These are phyloP conservation scores for Thermothielavioides terrestris DNA, from an alignment of 495 filamentous ascomycete species.

Conservation along the genomic window DNA sequence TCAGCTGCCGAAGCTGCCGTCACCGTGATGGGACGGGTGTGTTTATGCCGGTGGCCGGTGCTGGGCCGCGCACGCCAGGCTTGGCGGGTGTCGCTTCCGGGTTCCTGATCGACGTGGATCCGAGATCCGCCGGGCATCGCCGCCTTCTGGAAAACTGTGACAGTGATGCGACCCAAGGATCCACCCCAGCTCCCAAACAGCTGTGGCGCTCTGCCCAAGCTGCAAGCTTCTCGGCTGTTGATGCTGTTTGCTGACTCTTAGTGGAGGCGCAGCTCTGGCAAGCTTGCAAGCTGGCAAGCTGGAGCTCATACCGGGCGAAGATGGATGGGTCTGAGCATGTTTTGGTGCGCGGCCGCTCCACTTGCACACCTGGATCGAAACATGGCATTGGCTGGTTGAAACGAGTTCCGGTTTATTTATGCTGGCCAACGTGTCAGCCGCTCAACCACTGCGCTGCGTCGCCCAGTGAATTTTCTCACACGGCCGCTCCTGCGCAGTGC, in stretches of 20 bases:
- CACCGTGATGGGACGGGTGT: neutral
- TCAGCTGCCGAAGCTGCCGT: too few species aligned
- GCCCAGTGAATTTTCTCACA: neutral
- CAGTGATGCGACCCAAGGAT: neutral
- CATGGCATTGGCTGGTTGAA: neutral
- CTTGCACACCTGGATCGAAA: neutral
- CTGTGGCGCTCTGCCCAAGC: too few species aligned
- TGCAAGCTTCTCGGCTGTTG: neutral
- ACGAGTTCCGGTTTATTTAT: neutral
- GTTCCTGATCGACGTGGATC: conserved; percentile 6
- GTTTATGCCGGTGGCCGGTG: neutral
- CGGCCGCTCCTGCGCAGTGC: neutral
- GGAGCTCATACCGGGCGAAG: too few species aligned
- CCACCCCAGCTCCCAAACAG: neutral
- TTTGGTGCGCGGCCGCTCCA: neutral
- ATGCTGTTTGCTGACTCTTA: neutral
- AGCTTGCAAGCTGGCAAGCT: too few species aligned
- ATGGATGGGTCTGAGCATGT: neutral
- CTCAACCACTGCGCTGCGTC: neutral
- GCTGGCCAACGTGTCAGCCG: conserved; percentile 7
- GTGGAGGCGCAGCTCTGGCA: too few species aligned
- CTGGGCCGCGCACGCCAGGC: conserved; percentile 4
- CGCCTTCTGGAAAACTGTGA: neutral
- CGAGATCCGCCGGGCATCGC: conserved; percentile 1
- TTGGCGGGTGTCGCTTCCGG: neutral